phyloP scores from a whole-genome alignment of 306 rosid species.

The Corylus avellana region DNA sequence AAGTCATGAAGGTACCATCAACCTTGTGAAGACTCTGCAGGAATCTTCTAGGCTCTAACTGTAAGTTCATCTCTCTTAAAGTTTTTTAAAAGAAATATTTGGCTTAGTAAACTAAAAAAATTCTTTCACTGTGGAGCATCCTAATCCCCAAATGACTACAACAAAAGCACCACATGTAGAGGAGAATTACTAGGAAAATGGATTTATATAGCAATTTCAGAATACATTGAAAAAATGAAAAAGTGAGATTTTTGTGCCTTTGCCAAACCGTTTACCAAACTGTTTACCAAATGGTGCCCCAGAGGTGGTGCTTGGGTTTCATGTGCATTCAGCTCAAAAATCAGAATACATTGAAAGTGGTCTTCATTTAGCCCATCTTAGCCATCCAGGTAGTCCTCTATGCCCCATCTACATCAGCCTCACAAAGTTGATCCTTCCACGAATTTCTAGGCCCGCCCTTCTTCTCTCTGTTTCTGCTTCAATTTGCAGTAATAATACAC shows the following conservation, averaged over 20 bases:
- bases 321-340: neutral
- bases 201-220: neutral
- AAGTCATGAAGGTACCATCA: neutral
- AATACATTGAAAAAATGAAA: no score
- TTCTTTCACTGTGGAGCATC: no score
- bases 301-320: neutral
- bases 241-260: no score
- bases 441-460: neutral
- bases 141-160: neutral
- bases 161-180: neutral
- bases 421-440: neutral
- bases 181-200: neutral
- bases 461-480: neutral
- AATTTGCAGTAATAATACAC: neutral
- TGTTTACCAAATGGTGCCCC: no score
- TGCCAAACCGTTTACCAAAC: no score
- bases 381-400: neutral
- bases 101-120: neutral
- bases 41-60: neutral
- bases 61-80: neutral
- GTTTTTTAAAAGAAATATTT: neutral
- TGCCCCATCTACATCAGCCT: neutral
- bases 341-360: neutral
- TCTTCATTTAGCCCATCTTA: neutral
- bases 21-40: neutral